Conservation (phyloP, 306 rosid genomes). For the Lathyrus sativus region DNA sequence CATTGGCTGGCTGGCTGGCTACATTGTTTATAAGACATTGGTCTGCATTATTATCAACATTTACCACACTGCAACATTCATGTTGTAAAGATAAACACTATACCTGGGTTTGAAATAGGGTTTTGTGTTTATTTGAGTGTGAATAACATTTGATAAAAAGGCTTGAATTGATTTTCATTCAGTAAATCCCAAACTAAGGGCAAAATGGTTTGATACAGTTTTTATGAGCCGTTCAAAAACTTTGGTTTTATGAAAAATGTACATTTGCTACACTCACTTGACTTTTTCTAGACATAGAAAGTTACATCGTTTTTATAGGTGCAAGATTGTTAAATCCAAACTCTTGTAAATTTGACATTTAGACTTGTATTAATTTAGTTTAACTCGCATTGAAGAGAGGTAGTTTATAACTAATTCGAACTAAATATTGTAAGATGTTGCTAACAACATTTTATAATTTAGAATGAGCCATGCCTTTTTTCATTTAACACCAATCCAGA, state of each 20-base stretch:
- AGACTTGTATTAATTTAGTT: too few relatives aligned
- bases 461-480: too few relatives aligned
- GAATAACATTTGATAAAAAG: constrained; percentile 28
- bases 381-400: too few relatives aligned
- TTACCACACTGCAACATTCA: constrained; percentile 35
- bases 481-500: too few relatives aligned
- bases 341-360: background rate
- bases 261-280: background rate
- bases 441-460: too few relatives aligned
- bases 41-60: constrained; percentile 38
- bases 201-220: background rate
- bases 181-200: constrained; percentile 22
- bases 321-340: constrained; percentile 7
- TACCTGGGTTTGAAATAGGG: constrained; percentile 35
- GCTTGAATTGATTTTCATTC: constrained; percentile 25
- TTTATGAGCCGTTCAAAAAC: constrained; percentile 2
- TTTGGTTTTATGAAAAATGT: background rate
- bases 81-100: constrained; percentile 24
- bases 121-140: constrained; percentile 38
- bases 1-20: constrained; percentile 5
- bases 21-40: constrained; percentile 27
- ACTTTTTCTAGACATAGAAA: background rate
- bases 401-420: too few relatives aligned
- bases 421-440: too few relatives aligned
- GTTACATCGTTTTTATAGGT: too few relatives aligned